These are phyloP conservation scores for Xerocomus potaroensis DNA, from an alignment of 768 basidiomycete genomes.

Conservation along the genomic window DNA sequence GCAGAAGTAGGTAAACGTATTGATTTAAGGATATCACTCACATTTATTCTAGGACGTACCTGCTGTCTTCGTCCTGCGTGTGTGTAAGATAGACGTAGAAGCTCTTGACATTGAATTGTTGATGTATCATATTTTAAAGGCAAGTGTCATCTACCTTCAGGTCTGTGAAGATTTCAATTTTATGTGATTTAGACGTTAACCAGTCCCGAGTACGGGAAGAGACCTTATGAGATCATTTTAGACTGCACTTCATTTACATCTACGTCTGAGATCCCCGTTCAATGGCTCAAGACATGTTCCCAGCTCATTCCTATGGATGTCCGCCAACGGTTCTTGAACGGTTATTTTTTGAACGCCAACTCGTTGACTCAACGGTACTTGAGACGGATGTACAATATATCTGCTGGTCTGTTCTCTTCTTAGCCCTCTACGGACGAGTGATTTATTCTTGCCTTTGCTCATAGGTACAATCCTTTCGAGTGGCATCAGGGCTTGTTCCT, in stretches of 20 bases:
- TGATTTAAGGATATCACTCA: slow-evolving; percentile 1
- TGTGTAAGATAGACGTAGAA: slow-evolving; percentile 74
- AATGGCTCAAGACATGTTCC: slow-evolving; percentile 75
- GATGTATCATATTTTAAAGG: slow-evolving; percentile 77
- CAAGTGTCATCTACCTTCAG: slow-evolving; percentile 19
- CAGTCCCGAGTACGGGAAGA: slow-evolving; percentile 42
- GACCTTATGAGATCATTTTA: slow-evolving; percentile 65
- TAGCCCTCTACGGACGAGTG: not conserved
- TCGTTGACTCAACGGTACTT: slow-evolving; percentile 66
- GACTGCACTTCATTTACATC: slow-evolving; percentile 79
- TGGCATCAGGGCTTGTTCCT: slow-evolving; percentile 57
- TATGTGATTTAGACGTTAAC: slow-evolving; percentile 45
- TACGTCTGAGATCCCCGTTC: slow-evolving; percentile 72
- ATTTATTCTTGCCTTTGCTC: not conserved
- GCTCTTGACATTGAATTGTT: slow-evolving; percentile 74
- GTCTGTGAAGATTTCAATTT: not conserved
- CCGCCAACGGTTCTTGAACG: slow-evolving; percentile 51
- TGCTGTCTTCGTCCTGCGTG: slow-evolving; percentile 57
- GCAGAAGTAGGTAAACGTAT: slow-evolving; percentile 36
- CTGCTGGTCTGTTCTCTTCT: slow-evolving; percentile 35
- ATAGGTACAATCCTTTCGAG: slow-evolving; percentile 50
- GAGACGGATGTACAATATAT: slow-evolving; percentile 71
- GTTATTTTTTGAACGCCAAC: slow-evolving; percentile 75
- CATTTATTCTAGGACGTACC: slow-evolving; percentile 32
- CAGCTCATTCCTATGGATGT: slow-evolving; percentile 73